Evolutionary conservation across 306 rosid species (phyloP).

Genomic region (Cucurbita maxima): DNA sequence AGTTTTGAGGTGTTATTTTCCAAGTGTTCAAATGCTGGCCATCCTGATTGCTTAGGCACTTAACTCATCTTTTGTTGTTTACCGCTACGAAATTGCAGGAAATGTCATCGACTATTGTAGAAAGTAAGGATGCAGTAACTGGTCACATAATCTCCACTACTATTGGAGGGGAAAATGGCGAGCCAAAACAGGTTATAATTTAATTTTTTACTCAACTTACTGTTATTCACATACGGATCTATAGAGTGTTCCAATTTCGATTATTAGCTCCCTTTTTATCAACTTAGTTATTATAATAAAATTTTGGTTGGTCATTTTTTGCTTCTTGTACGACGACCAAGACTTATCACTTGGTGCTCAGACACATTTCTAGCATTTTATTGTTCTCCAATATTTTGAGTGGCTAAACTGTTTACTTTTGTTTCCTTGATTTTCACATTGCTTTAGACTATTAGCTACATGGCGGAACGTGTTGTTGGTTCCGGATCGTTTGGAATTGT

Average conservation of each 20-base stretch:
- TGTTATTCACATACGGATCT: not conserved
- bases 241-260: not conserved
- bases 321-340: not conserved
- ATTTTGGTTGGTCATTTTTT: not conserved
- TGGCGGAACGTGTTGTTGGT: slow-evolving; percentile 96
- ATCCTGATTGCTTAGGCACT: not conserved
- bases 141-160: slow-evolving; percentile 92
- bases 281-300: not conserved
- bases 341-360: not conserved
- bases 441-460: slow-evolving; percentile 79
- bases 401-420: slow-evolving; percentile 6
- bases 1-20: not conserved
- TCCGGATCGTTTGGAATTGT: slow-evolving; percentile 93
- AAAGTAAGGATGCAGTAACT: slow-evolving; percentile 69
- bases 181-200: slow-evolving; percentile 64
- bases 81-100: slow-evolving; percentile 43
- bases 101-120: slow-evolving; percentile 57
- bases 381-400: not conserved
- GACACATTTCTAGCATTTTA: not conserved
- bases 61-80: not conserved
- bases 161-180: slow-evolving; percentile 94
- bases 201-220: not conserved
- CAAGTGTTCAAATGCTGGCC: not conserved
- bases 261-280: not conserved
- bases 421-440: slow-evolving; percentile 16